Base-by-base conservation (phyloP, 2,329 filamentous ascomycete genomes). In the Penicillium sclerotigenum region DNA sequence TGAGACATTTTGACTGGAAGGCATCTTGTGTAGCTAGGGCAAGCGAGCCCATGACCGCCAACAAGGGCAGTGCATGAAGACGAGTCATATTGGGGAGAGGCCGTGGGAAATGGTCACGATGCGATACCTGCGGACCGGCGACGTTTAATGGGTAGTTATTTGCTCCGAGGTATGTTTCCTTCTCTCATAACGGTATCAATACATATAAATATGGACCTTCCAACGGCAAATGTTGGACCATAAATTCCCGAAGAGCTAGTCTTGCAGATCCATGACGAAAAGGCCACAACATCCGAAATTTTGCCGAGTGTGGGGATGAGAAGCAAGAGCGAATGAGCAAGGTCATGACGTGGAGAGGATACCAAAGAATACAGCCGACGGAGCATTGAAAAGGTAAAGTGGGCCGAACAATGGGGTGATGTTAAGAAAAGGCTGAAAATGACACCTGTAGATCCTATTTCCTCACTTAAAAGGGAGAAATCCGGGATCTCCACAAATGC, bases 1-100 rank as follows among this genome's bases (percentile, higher is more conserved):
- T 53, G 13, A 57, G 16, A 52, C 69, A 71, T 47, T 65, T 65
- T 5, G 56, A 52, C 20, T 67, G 58, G 18, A 71, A 71, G 5
- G 56, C 28, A 57, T 70, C 65, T 20, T 65, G 62, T 16, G 53
- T 61, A 14, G 67, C 68, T 7, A 65, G 29, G 18, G 46, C 61
- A 14, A 60, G 34, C 4, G 64, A 65, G 42, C 63, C 61, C 42
- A 68, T 38, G 6, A 59, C 56, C 3, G 18, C 42, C 13, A 71
- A 47, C 1, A 65, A 37, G 13, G 60, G 46, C 9, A 66, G 45
- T 22, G 48, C 16, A 42, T n/a, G 31, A 20, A 62, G 33, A 26
- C 54, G 52, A 58, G 54, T 52, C 61, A 65, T 63, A 7, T 28
- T 37, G 22, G 47, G 24, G 38, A 33, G 47, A 36, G 8, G 9